Base-by-base conservation (phyloP, 345 rosid genomes). In the Rhodamnia rubescens region DNA sequence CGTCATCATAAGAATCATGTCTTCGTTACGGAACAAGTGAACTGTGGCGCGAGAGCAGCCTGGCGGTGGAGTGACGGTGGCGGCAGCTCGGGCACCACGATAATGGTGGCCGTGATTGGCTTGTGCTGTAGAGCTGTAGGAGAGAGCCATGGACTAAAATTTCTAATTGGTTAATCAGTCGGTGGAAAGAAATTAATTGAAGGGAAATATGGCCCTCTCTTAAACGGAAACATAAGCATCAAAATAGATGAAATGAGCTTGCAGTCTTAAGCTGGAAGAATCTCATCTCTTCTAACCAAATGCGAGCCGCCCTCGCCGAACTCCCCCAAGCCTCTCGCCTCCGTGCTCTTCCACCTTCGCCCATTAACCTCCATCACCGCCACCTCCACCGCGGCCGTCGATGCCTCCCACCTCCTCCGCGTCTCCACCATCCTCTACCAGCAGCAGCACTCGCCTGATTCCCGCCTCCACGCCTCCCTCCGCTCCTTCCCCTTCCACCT, bases 341-440 rank as follows among this genome's bases (percentile, higher is more conserved):
- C 55, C 80, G 7, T 22, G 44, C 29, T 86, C 74, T 7, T 82
- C 27, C 87, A 84, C 57, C 69, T 82, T 82, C 88, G 81, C 32
- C 85, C 53, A 52, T 55, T 88, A 51, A 20, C 84, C 78, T 44
- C 83, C 55, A 26, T 84, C 74, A 85, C 54, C 56, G 42, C 85
- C 88, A 64, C 40, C 58, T n/a, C 57, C 74, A 20, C 81, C 87
- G 50, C 90, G 24, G 88, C 92, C 24, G 85, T 96, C 44, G 90
- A 93, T 88, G 91, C 89, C 82, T 88, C 91, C 36, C 92, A 90
- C 58, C 96, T 96, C 83, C 91, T 92, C 87, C 92, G 88, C 44
- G 93, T 95, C 82, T 96, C 98, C 90, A 94, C 97, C 36, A 89
- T 95, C 87, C 98, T 96, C 81, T 93, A 87, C 91, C 98, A 96